Conservation (phyloP, 768 basidiomycete species). For the Daedaleopsis nitida region DNA sequence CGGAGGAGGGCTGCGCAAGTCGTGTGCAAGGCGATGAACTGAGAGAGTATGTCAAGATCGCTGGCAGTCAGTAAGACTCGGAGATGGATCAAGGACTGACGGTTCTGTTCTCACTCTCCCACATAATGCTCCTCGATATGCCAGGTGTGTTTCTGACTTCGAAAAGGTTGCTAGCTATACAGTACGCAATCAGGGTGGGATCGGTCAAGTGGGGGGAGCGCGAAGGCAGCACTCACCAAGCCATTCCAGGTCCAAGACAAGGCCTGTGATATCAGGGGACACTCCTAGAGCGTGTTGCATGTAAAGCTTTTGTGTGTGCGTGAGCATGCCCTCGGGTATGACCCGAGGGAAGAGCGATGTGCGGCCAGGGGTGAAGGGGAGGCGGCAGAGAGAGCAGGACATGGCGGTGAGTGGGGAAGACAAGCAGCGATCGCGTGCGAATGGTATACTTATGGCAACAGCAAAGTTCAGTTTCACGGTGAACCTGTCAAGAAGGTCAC, state of each 20-base stretch:
- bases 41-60: background rate
- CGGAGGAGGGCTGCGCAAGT: conserved; percentile 27
- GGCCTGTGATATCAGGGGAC: conserved; percentile 1
- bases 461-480: background rate
- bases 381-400: conserved; percentile 31
- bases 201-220: background rate
- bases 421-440: background rate
- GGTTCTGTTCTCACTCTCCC: conserved; percentile 19
- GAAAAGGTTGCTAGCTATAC: background rate
- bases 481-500: background rate
- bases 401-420: conserved; percentile 12
- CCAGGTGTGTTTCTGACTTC: background rate
- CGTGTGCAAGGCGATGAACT: background rate
- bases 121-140: conserved; percentile 7
- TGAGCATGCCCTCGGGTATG: conserved; percentile 21
- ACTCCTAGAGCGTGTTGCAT: conserved; percentile 18
- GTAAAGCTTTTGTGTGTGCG: conserved; percentile 20
- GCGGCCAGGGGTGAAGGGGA: conserved; percentile 28
- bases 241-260: conserved; percentile 2
- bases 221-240: background rate
- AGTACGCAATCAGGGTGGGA: background rate
- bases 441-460: background rate
- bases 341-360: conserved; percentile 12
- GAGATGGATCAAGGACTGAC: background rate
- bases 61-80: background rate